Evolutionary conservation across 345 rosid species (phyloP), one percentile per base, ranked within the genome.

Genomic region (Aegle marmelos): DNA sequence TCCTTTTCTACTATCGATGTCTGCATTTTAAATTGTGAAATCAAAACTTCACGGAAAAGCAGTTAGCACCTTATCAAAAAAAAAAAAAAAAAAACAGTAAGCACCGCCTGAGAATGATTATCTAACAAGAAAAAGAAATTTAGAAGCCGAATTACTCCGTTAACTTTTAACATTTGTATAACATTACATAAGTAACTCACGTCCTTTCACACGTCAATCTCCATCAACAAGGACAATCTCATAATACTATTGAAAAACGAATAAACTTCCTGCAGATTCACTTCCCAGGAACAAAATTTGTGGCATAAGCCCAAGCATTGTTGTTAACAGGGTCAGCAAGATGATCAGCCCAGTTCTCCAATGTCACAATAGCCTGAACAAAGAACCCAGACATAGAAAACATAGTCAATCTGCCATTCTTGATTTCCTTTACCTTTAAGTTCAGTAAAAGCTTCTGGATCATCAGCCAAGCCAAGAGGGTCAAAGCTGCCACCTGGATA

Each of bases 251-350:
- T 62, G 9, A 3, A 34, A 7, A 21, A 60, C 0, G 5, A 24
- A 60, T 28, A 60, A 8, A 11, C 28, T 10, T 10, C 4, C 63
- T 9, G 28, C 25, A 9, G 30, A 41, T 24, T 70, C 79, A 64
- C 53, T 70, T 62, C 28, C 80, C 83, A 1, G 76, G 80, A 21
- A 53, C 72, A 50, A 80, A 80, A 75, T 70, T 76, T 13, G 79
- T 70, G 28, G 79, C 79, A 62, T 33, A 80, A 13, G 76, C 76
- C 79, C 59, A 70, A 45, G 72, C 71, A 36, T 61, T 75, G 71
- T 53, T 22, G 79, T 68, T 48, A 24, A 79, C 75, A 45, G 78
- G 79, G 56, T 79, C 78, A 33, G 69, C 75, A n/a, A 79, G 53
- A 25, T 68, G 79, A 63, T 74, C 79, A 1, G 57, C 39, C 78